Base-by-base conservation (phyloP, 2,329 filamentous ascomycete genomes). In the Diaporthe citriasiana region DNA sequence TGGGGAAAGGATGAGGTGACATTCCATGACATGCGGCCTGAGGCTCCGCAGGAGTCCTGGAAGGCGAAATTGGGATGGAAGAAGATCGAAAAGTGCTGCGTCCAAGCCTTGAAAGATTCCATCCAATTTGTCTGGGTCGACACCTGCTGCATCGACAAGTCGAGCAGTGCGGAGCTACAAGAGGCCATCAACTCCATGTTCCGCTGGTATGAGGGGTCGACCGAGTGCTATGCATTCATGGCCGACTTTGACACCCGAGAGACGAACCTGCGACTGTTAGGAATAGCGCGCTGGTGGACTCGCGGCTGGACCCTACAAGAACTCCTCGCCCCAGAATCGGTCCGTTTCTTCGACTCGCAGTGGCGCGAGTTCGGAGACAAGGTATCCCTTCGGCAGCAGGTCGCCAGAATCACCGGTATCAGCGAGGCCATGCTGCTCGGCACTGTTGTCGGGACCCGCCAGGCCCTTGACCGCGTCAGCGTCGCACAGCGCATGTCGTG, bases 281-380 rank as follows among this genome's bases (percentile, higher is more conserved):
- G 27, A 6, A 38, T 19, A 33, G 19, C 19, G 9, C 55, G 55
- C 19, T 72, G 70, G 47, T 72, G 47, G 57, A 55, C 35, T 17
- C 70, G 57, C 15, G 70, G 51, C n/a, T 72, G 70, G 57, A 65
- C 70, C n/a, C 70, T 72, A 33, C 68, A 70, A 55, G 68, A 70
- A 25, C 57, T 71, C 25, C 19, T 71, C 17, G 51, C 51, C 5
- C 51, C 51, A 17, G 51, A 30, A 55, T 55, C 50, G 0, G 51
- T 55, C 51, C 51, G 25, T 13, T 55, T 55, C 25, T 55, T 19
- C 51, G 25, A 55, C 51, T 55, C 13, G 6, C 25, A 33, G 15
- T 55, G 51, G 51, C 50, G 13, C 50, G 50, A 53, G 25, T 30
- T 53, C 50, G 50, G 50, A 19, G 50, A 53, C 50, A 53, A 53